Base-by-base conservation (phyloP, 2,329 filamentous ascomycete species). In the Colletotrichum noveboracense region DNA sequence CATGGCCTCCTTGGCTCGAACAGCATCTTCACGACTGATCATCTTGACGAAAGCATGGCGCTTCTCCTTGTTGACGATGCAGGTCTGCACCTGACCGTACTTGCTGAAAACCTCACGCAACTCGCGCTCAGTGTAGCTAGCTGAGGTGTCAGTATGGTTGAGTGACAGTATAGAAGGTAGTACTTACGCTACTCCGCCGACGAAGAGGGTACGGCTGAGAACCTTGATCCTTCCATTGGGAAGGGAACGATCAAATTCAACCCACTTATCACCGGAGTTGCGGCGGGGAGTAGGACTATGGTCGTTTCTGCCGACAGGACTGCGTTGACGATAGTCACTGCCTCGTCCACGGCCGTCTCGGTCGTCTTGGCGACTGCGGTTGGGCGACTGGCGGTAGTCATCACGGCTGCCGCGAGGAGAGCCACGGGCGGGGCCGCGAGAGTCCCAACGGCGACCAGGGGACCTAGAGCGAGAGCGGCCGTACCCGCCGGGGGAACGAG, bases 1-100 rank as follows among this genome's bases (percentile, higher is more conserved):
- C 93, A 98, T 98, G 67, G 93, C 95, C 48, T 94, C 91, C 83
- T 97, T 97, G 66, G 97, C 97, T 77, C 84, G 88, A 75, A 98
- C 90, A 16, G 97, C 96, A 84, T 98, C 95, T 77, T 92, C 90
- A 48, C 97, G 95, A 78, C 92, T 97, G 79, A 97, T 91, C 97
- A 99, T 99, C 87, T 99, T 99, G 81, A 99, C 96, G 83, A 99
- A 99, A 7, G 97, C 97, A 85, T 99, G 97, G 21, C 97, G 94
- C 87, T 98, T 99, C 82, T 99, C 97, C 81, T 95, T 94, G 87
- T 99, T 98, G 79, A 98, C 96, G 78, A 99, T 99, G 85, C 96
- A 98, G 2, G 96, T 98, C 85, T 99, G 97, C 6, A 99, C 97
- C 69, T 93, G 89, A 75, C 97, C 97, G 82, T 93, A 98, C 61